Conservation (phyloP, 768 basidiomycete species). For the Phallus indusiatus region DNA sequence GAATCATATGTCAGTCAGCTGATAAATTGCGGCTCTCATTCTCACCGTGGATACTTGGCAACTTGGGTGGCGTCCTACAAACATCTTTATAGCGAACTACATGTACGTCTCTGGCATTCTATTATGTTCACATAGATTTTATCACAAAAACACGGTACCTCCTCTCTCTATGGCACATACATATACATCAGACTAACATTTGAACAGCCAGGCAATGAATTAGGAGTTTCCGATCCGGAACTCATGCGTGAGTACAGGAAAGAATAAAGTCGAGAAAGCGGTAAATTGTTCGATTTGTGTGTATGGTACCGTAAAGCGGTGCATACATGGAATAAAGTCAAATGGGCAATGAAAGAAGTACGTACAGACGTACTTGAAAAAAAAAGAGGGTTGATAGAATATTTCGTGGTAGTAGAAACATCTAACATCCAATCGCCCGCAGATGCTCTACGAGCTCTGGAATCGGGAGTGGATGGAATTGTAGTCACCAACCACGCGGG, state of each 20-base stretch:
- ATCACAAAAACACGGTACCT: constrained; percentile 26
- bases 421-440: constrained; percentile 35
- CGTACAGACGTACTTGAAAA: not conserved
- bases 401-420: constrained; percentile 31
- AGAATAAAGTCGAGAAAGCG: constrained; percentile 31
- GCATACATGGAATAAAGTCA: constrained; percentile 43
- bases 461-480: constrained; percentile 41
- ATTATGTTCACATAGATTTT: constrained; percentile 23
- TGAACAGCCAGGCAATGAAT: constrained; percentile 32
- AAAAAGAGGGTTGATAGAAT: not conserved
- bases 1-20: constrained; percentile 13
- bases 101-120: constrained; percentile 10
- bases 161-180: not conserved
- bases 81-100: constrained; percentile 43
- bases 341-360: constrained; percentile 37
- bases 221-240: constrained; percentile 38
- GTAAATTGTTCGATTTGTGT: constrained; percentile 40
- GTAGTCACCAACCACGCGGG: constrained; percentile 51
- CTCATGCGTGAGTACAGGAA: constrained; percentile 38
- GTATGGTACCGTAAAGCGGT: constrained; percentile 45
- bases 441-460: constrained; percentile 37
- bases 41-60: constrained; percentile 44
- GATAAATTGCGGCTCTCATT: constrained; percentile 23
- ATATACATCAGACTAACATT: not conserved
- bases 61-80: constrained; percentile 38